Percentiles rank a stretch among this genome's conserved stretches.
These are phyloP conservation scores for Aureobasidium pullulans DNA, from an alignment of 2,329 filamentous ascomycete species.

Conservation along the genomic window DNA sequence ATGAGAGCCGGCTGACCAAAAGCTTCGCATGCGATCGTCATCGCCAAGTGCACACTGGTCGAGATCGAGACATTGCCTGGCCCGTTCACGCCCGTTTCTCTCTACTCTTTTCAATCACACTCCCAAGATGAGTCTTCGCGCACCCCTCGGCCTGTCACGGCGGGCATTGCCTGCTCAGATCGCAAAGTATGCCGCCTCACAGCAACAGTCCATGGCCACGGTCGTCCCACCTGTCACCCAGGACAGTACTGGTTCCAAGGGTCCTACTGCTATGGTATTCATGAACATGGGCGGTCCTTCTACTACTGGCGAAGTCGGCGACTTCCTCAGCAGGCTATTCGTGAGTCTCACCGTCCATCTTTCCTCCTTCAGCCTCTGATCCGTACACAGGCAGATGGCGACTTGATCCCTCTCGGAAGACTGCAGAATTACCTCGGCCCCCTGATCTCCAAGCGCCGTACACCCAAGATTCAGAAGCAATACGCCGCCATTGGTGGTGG, in stretches of 20 bases:
- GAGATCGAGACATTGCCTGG: not conserved
- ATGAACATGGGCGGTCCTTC: slow-evolving; percentile 98
- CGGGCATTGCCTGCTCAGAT: slow-evolving; percentile 13
- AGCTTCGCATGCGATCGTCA: slow-evolving; percentile 2
- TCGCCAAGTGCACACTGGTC: not conserved
- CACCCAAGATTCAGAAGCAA: slow-evolving; percentile 93
- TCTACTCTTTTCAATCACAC: not conserved
- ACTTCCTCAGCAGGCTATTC: slow-evolving; percentile 86
- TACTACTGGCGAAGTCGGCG: slow-evolving; percentile 77
- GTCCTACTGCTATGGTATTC: slow-evolving; percentile 96
- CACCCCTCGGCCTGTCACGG: slow-evolving; percentile 15
- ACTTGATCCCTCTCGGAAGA: slow-evolving; percentile 90
- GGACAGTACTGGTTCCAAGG: slow-evolving; percentile 60
- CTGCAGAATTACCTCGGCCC: slow-evolving; percentile 87
- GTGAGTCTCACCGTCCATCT: slow-evolving; percentile 45
- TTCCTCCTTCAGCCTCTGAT: slow-evolving; percentile 14
- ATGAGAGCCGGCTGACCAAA: not conserved
- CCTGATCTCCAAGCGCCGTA: slow-evolving; percentile 75
- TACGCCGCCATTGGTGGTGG: slow-evolving; percentile 93
- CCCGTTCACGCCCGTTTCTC: not conserved
- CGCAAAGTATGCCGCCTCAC: slow-evolving; percentile 9
- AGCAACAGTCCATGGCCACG: slow-evolving; percentile 42
- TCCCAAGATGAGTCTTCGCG: slow-evolving; percentile 14
- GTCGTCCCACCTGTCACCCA: slow-evolving; percentile 72
- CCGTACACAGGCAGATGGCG: slow-evolving; percentile 65